Percentiles rank a stretch among this genome's conserved stretches.
Conservation (phyloP, 1,284 basidiomycete species). For the Leccinum holopus region DNA sequence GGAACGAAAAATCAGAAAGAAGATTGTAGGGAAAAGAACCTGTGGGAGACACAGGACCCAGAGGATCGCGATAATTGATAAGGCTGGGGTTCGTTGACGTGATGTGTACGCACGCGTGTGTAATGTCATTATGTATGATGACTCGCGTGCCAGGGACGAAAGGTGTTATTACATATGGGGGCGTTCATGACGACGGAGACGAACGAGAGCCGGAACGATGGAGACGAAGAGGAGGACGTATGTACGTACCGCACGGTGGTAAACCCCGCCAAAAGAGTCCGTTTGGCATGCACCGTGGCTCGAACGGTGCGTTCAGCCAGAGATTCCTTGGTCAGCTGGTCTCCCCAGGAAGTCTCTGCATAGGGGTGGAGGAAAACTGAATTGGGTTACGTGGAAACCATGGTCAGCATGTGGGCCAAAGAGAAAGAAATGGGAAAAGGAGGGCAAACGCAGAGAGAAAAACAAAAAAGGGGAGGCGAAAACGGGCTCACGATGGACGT, state of each 20-base stretch:
- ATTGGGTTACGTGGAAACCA: neutral
- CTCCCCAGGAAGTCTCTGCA: slow-evolving; percentile 57
- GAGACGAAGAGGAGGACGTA: neutral
- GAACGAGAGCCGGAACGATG: neutral
- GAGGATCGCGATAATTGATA: slow-evolving; percentile 2
- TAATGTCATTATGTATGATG: neutral
- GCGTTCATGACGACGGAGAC: neutral
- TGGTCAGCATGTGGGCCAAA: neutral
- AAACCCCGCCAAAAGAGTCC: slow-evolving; percentile 63
- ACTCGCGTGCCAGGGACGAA: neutral
- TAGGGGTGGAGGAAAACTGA: slow-evolving; percentile 66
- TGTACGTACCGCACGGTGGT: slow-evolving; percentile 57
- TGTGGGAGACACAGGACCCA: neutral
- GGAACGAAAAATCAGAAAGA: neutral
- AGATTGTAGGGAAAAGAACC: neutral
- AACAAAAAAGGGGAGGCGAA: neutral
- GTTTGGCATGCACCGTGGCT: slow-evolving; percentile 59
- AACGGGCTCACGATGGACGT: slow-evolving; percentile 56
- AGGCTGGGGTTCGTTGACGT: slow-evolving; percentile 4
- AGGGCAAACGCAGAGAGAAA: too few relatives aligned
- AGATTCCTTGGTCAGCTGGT: slow-evolving; percentile 62
- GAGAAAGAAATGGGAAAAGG: neutral
- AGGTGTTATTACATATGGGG: neutral
- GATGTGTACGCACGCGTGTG: neutral
- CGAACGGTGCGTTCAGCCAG: slow-evolving; percentile 54